These are phyloP conservation scores for Oenanthe sinensis DNA, from an alignment of 129 eudicot genomes.

Conservation along the genomic window DNA sequence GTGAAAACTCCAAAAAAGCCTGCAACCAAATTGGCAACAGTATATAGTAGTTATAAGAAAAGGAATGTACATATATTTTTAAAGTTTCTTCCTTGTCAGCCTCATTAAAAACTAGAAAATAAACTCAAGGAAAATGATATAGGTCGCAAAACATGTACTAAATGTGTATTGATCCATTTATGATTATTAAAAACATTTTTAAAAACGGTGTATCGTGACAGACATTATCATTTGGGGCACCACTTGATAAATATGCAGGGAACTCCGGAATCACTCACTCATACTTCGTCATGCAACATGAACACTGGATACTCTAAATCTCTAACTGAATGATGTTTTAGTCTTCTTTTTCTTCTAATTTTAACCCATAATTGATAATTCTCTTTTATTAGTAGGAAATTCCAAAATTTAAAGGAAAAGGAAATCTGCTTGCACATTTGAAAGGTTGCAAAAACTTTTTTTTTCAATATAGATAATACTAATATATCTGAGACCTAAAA, in stretches of 20 bases:
- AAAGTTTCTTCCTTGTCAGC: too few relatives aligned
- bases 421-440: not conserved
- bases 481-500: not conserved
- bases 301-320: too few relatives aligned
- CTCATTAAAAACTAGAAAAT: too few relatives aligned
- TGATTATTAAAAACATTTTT: too few relatives aligned
- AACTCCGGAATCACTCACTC: not conserved
- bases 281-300: not conserved
- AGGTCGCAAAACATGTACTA: too few relatives aligned
- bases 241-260: not conserved
- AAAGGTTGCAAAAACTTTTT: not conserved
- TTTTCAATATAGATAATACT: too few relatives aligned
- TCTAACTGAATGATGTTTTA: too few relatives aligned
- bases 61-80: too few relatives aligned
- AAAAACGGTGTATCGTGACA: not conserved
- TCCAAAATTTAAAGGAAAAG: not conserved
- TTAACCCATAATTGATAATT: not conserved
- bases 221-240: not conserved
- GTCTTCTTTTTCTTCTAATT: not conserved
- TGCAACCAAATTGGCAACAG: constrained; percentile 15
- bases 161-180: not conserved
- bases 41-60: too few relatives aligned
- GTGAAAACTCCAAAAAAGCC: constrained; percentile 89
- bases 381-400: not conserved
- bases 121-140: too few relatives aligned